phyloP scores from a whole-genome alignment of 495 filamentous ascomycete genomes.

The Talaromyces adpressus region DNA sequence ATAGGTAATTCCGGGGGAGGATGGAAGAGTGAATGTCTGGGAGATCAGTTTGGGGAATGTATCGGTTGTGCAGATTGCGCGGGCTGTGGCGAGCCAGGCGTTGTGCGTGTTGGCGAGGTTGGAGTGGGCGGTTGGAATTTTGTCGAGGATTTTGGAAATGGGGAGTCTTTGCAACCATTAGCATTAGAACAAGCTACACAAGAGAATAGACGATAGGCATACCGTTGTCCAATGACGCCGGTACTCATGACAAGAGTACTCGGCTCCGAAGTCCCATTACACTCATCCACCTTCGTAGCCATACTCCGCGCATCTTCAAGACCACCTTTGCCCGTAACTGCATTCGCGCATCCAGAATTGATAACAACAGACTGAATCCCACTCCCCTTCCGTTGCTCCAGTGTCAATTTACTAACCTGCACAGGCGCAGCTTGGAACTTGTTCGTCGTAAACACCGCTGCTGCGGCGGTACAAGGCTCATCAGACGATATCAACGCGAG shows the following conservation, averaged over 20 bases:
- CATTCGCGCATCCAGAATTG: slow-evolving; percentile 96
- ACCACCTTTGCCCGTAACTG: slow-evolving; percentile 88
- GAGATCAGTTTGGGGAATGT: slow-evolving; percentile 97
- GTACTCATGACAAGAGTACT: slow-evolving; percentile 94
- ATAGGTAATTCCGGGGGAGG: slow-evolving; percentile 65
- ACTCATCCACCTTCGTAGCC: slow-evolving; percentile 69
- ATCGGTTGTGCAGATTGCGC: slow-evolving; percentile 97
- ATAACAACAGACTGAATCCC: slow-evolving; percentile 79
- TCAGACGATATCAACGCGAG: slow-evolving; percentile 85
- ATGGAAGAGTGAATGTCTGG: slow-evolving; percentile 75
- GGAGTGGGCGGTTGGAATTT: slow-evolving; percentile 67
- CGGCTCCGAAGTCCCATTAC: slow-evolving; percentile 52
- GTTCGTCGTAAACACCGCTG: slow-evolving; percentile 95
- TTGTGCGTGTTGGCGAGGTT: slow-evolving; percentile 67
- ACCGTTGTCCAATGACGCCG: slow-evolving; percentile 76
- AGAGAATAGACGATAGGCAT: too few relatives aligned
- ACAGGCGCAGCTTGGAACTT: slow-evolving; percentile 97
- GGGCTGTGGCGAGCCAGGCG: slow-evolving; percentile 79
- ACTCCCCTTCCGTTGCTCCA: slow-evolving; percentile 56
- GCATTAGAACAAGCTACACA: too few relatives aligned
- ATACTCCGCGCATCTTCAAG: slow-evolving; percentile 83
- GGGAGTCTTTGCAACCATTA: slow-evolving; percentile 42
- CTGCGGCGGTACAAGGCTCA: slow-evolving; percentile 80
- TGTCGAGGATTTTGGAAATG: slow-evolving; percentile 79
- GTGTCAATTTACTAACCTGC: slow-evolving; percentile 66